These are phyloP conservation scores for Papiliotrema laurentii DNA, from an alignment of 1,284 basidiomycete species.

Conservation along the genomic window DNA sequence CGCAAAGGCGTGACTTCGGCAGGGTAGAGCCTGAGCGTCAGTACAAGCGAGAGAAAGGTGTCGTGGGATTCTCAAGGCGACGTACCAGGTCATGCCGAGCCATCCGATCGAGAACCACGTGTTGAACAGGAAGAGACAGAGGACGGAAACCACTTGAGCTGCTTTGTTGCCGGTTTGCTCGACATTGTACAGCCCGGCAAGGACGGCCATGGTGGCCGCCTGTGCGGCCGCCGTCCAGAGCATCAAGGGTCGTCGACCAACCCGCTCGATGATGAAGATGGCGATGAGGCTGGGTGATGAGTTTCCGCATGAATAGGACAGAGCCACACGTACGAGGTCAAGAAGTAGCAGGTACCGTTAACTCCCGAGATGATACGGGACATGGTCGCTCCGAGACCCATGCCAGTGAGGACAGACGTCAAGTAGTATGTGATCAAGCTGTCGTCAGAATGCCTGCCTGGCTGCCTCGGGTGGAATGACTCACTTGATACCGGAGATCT, in stretches of 20 bases:
- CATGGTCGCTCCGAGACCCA: constrained; percentile 32
- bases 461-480: neutral
- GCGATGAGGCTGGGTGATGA: constrained; percentile 23
- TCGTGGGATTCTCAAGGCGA: no score
- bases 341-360: constrained; percentile 45
- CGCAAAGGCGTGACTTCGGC: constrained; percentile 49
- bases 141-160: constrained; percentile 43
- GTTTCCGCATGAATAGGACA: neutral
- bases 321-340: constrained; percentile 38
- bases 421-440: constrained; percentile 38
- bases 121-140: constrained; percentile 48
- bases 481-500: constrained; percentile 47
- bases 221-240: constrained; percentile 30
- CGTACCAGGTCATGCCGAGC: constrained; percentile 43
- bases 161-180: constrained; percentile 21
- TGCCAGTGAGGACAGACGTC: constrained; percentile 32
- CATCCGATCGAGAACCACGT: constrained; percentile 42
- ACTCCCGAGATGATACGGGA: constrained; percentile 40
- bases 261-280: constrained; percentile 35
- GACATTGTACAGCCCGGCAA: constrained; percentile 36
- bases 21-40: no score
- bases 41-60: no score
- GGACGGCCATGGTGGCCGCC: constrained; percentile 33
- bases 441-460: constrained; percentile 11
- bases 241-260: constrained; percentile 41